Evolutionary conservation across 2,329 filamentous ascomycete genomes (phyloP), one percentile per base, ranked within the genome.

Genomic region (Fusarium nanum): DNA sequence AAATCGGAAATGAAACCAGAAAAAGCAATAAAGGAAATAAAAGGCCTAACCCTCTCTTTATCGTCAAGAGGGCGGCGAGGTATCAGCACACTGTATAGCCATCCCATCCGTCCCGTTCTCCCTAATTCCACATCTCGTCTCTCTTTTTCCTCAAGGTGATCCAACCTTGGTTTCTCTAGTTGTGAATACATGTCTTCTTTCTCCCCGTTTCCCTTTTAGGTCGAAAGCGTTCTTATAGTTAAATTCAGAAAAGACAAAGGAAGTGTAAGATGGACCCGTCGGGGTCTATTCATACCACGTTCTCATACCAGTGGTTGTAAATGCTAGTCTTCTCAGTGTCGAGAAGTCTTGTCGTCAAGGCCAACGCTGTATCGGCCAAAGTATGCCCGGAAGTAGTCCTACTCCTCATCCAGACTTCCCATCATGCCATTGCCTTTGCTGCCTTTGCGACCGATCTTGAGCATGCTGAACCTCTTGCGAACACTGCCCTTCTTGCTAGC

Each of bases 391-490:
- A 78, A 76, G 75, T 74, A 75, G 69, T 76, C 70, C 81, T 82
- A 87, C 78, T 88, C 87, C 76, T 89, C 87, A 57, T 87, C 83
- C 67, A 89, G 77, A 69, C 85, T 85, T 56, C 82, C 83, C 86
- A 88, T 88, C 64, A 81, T 76, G 28, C 79, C 83, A 65, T 79
- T 83, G 50, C 79, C 82, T 78, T 88, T 90, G 76, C 86, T 89
- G 47, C 83, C 83, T 81, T 92, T 93, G 78, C 89, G 91, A 30
- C 91, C 90, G 53, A 94, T 85, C 78, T 91, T 92, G 75, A 97
- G 83, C 74, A 94, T 83, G 78, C 92, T 96, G 71, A 97, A 84
- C 75, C 93, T 83, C 82, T 93, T 95, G 81, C 91, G 89, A 71
- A 97, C 87, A 61, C 89, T 91, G 37, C 87, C 88, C 55, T 87